Evolutionary conservation across 257 asterid species (phyloP).

Genomic region (Scutellaria barbata): DNA sequence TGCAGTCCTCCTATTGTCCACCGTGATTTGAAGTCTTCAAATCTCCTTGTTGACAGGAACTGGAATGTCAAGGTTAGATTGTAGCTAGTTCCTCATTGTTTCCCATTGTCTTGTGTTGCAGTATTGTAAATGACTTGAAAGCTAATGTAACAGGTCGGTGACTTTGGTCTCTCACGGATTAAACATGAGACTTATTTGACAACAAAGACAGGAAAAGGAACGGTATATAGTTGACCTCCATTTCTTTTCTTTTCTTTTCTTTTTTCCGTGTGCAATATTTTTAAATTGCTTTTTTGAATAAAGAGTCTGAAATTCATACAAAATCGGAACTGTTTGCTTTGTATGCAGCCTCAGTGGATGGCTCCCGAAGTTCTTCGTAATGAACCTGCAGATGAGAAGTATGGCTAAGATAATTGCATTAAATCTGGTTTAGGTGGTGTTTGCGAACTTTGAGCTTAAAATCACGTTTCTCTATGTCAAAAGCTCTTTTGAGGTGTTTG

Average conservation of each 20-base stretch:
- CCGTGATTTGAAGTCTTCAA: slow-evolving; percentile 95
- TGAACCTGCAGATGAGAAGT: slow-evolving; percentile 92
- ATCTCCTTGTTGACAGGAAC: slow-evolving; percentile 96
- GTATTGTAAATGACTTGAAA: slow-evolving; percentile 19
- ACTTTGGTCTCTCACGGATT: slow-evolving; percentile 94
- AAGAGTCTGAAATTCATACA: slow-evolving; percentile 8
- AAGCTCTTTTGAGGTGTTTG: too few relatives aligned
- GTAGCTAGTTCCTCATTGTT: slow-evolving; percentile 7
- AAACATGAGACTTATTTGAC: slow-evolving; percentile 85
- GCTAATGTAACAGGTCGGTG: slow-evolving; percentile 75
- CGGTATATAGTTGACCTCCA: slow-evolving; percentile 55
- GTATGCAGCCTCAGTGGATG: slow-evolving; percentile 98
- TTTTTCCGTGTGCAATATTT: slow-evolving; percentile 8
- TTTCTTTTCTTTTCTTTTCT: slow-evolving; percentile 27
- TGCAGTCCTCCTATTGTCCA: slow-evolving; percentile 87
- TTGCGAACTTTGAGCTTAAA: not conserved
- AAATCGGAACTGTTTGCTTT: slow-evolving; percentile 14
- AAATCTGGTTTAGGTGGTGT: not conserved
- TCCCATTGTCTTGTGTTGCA: slow-evolving; percentile 25
- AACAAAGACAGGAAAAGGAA: slow-evolving; percentile 91
- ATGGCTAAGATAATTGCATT: slow-evolving; percentile 36
- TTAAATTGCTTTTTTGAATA: slow-evolving; percentile 30
- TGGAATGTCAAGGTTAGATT: slow-evolving; percentile 92
- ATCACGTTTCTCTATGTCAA: too few relatives aligned
- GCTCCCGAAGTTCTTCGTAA: slow-evolving; percentile 99